Percentiles rank a stretch among this genome's conserved stretches.
These are phyloP conservation scores for Boletus sp. DNA, from an alignment of 1,284 basidiomycete species.

Conservation along the genomic window DNA sequence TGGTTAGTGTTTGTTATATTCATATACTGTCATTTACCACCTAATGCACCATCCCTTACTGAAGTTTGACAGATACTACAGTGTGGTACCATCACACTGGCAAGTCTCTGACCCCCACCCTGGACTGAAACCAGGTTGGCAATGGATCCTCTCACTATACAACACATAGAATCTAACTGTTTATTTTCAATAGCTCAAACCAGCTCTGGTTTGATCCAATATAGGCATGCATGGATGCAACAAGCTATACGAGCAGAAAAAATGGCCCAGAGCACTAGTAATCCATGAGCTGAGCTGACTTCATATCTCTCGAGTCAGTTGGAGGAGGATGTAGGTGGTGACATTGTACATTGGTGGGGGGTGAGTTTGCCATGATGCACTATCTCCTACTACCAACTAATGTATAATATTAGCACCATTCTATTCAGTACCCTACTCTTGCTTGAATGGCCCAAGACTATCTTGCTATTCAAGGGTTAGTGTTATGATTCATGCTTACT, in stretches of 20 bases:
- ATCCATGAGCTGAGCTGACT: too few species aligned
- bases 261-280: too few species aligned
- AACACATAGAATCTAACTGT: too few species aligned
- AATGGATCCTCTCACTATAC: too few species aligned
- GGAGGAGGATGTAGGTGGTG: too few species aligned
- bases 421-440: background rate
- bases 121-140: background rate
- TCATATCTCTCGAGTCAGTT: too few species aligned
- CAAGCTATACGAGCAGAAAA: background rate
- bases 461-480: background rate
- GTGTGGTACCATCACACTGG: background rate
- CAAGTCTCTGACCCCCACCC: background rate
- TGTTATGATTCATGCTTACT: too few species aligned
- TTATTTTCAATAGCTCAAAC: background rate
- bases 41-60: too few species aligned
- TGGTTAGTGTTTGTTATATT: background rate
- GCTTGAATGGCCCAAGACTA: background rate
- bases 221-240: background rate
- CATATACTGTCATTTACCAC: too few species aligned
- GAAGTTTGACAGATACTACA: background rate
- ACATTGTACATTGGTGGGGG: too few species aligned
- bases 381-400: too few species aligned
- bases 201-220: background rate
- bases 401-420: background rate
- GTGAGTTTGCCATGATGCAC: too few species aligned